Evolutionary conservation across 176 grass and related monocot genomes (phyloP), one percentile per base, ranked within the genome.

Genomic region (Tillandsia fasciculata): DNA sequence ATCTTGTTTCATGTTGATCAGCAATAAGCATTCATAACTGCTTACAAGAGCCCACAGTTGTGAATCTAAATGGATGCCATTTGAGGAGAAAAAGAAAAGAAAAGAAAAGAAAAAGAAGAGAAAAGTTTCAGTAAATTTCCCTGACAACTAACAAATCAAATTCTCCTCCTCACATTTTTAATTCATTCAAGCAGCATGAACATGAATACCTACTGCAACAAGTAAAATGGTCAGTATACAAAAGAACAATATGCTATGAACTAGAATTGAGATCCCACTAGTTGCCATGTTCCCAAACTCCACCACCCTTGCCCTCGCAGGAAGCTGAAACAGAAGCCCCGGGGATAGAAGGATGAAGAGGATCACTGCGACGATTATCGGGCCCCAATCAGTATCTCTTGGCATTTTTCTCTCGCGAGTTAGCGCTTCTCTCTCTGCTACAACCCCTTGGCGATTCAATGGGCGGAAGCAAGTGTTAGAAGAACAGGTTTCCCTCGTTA

Each of bases 281-380:
- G 91, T 87, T 61, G 20, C 83, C 91, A 90, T 96, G 81, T 96
- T 96, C 29, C 91, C 91, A 17, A 96, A 87, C 80, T 90, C 91
- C 47, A 96, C 54, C 78, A 87, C 84, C 69, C 87, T 47, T 22
- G 77, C 67, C 82, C 82, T 80, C 29, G 87, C 79, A 1, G 87
- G 91, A 50, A 96, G 78, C 65, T 96, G 91, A 74, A 96, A 87
- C 12, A 96, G 81, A 52, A 96, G 87, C 11, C 91, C 91, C 26
- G 91, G 91, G 11, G 87, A 96, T 0, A 90, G 78, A 54, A 90
- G 15, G 70, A 96, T 85, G 81, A 96, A 96, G 20, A 96, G 82
- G 72, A 96, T 80, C 87, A 96, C 87, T 48, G 87, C 81, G 56
- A 96, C 91, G 59, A 96, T 89, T 75, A 96, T 82, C 26, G 91